Conservation (phyloP, 495 filamentous ascomycete genomes). For the Penicillium cataractarum region DNA sequence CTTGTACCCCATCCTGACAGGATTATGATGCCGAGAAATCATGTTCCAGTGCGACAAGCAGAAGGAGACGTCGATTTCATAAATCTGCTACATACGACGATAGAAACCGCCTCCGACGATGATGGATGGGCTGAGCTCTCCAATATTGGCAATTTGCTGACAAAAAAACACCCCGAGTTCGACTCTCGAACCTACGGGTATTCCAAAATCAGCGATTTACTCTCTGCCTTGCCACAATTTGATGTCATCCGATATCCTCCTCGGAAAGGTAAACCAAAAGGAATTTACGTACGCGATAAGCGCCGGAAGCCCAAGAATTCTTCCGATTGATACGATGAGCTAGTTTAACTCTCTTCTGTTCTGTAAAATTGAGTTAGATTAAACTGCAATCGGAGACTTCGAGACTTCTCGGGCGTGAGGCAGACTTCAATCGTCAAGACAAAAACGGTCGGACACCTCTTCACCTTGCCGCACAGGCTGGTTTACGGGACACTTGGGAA, state of each 20-base stretch:
- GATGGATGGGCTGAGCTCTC: slow-evolving; percentile 12
- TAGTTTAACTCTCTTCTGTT: no score
- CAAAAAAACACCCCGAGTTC: slow-evolving; percentile 6
- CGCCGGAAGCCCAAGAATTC: neutral
- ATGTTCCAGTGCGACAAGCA: no score
- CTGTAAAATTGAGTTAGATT: no score
- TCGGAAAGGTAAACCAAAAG: neutral
- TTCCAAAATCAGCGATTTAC: neutral
- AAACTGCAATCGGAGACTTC: no score
- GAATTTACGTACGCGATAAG: slow-evolving; percentile 7
- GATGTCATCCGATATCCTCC: neutral
- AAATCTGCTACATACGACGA: slow-evolving; percentile 1
- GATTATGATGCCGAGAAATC: neutral
- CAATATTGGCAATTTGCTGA: neutral
- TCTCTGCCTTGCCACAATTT: neutral
- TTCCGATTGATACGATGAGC: neutral
- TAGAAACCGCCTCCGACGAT: slow-evolving; percentile 10
- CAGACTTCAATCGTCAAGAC: neutral
- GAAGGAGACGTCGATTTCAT: neutral
- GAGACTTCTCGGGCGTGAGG: neutral
- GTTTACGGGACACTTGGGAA: neutral
- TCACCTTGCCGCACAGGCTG: neutral
- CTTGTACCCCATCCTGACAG: slow-evolving; percentile 5
- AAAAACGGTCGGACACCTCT: neutral
- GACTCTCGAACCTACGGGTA: slow-evolving; percentile 13